Evolutionary conservation across 2,329 filamentous ascomycete genomes (phyloP).

Genomic region (Calonectria henricotiae): DNA sequence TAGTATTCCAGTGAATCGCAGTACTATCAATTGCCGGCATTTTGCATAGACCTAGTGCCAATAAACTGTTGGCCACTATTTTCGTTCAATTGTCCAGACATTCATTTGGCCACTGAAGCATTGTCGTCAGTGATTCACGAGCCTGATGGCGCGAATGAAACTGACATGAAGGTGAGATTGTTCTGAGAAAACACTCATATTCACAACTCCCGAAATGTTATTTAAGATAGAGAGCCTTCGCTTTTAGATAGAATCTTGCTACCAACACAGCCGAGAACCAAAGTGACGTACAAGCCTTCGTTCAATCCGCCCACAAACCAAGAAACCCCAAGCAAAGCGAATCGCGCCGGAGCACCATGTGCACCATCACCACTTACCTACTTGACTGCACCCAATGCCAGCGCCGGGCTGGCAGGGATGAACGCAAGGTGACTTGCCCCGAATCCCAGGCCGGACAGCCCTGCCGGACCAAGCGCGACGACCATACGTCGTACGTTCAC

Average conservation of each 20-base stretch:
- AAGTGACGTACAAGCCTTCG: not conserved
- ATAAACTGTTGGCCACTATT: too few relatives aligned
- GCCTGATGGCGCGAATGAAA: too few relatives aligned
- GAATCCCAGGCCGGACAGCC: not conserved
- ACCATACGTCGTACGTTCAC: not conserved
- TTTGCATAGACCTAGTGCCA: too few relatives aligned
- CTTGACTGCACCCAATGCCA: conserved; percentile 13
- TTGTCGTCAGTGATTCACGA: too few relatives aligned
- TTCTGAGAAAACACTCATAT: not conserved
- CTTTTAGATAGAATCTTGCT: not conserved
- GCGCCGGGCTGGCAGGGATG: conserved; percentile 1
- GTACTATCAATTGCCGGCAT: too few relatives aligned
- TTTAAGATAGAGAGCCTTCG: not conserved
- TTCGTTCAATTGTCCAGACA: too few relatives aligned
- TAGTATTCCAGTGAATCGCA: too few relatives aligned
- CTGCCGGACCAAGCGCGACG: not conserved
- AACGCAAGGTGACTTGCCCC: not conserved
- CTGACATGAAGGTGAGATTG: too few relatives aligned
- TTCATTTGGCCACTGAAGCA: too few relatives aligned
- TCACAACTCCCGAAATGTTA: not conserved
- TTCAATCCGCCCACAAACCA: not conserved
- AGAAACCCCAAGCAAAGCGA: too few relatives aligned
- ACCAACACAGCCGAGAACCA: not conserved
- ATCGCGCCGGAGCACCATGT: not conserved
- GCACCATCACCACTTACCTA: not conserved